Evolutionary conservation across 306 rosid species (phyloP), one percentile per base, ranked within the genome.

Genomic region (Vigna nakashimae): DNA sequence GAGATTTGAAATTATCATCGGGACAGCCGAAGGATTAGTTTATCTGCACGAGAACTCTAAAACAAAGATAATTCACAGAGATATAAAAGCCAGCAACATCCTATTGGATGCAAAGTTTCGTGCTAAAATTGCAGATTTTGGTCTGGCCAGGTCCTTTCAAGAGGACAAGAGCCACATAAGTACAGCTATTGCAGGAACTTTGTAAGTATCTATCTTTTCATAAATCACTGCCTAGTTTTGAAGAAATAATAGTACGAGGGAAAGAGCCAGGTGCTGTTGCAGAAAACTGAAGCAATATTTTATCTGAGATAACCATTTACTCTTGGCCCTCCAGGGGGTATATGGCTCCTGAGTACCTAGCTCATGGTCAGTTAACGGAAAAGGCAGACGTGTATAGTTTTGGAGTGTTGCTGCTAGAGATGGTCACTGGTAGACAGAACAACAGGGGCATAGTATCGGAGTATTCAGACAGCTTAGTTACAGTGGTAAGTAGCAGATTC

Each of bases 311-410:
- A 49, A 9, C 15, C 40, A 1, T 18, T 70, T 32, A 49, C 46
- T 59, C 69, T 26, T 2, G 36, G 62, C 0, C 65, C 60, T 68
- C 64, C 79, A 92, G 99, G 79, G 97, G 99, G 50, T 91, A 95
- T 49, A 92, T 95, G 93, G 97, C 99, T 83, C 99, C 98, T 1
- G 99, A 95, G 82, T 95, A 92, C 86, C 84, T 95, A 82, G 99
- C 96, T 46, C 97, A 88, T 76, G 98, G 99, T 57, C 96, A 91
- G 70, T 86, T 92, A 74, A 92, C 99, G 59, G 99, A 92, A 52
- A 95, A 92, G 73, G 97, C 82, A 6, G 99, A 95, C 55, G 91
- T 95, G 63, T 95, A 92, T 51, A 91, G 98, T 75, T 92, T 91
- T 65, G 98, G 99, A 0, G 92, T 92, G 78, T 85, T 95, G 42